These are phyloP conservation scores for Penicillium lividum DNA, from an alignment of 495 filamentous ascomycete species.

Conservation along the genomic window DNA sequence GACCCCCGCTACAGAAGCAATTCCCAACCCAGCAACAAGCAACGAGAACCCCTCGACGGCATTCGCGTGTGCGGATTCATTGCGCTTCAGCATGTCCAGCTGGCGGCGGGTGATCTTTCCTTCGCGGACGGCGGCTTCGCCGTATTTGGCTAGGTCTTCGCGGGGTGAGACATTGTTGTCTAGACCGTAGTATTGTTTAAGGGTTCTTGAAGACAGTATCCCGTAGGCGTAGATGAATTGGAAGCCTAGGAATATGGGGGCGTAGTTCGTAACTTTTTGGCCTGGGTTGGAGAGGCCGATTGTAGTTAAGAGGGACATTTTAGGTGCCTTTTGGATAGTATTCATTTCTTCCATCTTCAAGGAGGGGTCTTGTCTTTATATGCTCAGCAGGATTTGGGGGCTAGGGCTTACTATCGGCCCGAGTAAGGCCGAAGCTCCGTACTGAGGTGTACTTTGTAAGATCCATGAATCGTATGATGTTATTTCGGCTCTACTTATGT, in stretches of 20 bases:
- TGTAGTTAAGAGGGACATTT: too few species aligned
- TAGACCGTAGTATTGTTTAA: conserved; percentile 49
- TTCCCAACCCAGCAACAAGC: conserved; percentile 22
- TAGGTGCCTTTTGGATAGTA: too few species aligned
- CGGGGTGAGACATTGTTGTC: conserved; percentile 52
- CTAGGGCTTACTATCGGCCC: too few species aligned
- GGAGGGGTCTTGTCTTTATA: too few species aligned
- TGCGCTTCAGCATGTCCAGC: conserved; percentile 46
- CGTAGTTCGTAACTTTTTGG: conserved; percentile 27
- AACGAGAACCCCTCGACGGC: conserved; percentile 43
- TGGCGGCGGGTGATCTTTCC: conserved; percentile 49
- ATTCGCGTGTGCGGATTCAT: conserved; percentile 51
- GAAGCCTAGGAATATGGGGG: conserved; percentile 42
- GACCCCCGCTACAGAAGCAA: conserved; percentile 29
- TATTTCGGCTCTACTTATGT: background rate
- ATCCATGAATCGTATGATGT: too few species aligned
- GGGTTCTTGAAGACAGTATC: conserved; percentile 45
- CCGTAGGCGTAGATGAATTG: conserved; percentile 53
- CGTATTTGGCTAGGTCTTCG: conserved; percentile 47
- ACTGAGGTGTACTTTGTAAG: too few species aligned
- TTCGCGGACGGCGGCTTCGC: conserved; percentile 43
- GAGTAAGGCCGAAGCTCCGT: too few species aligned
- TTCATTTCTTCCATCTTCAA: too few species aligned
- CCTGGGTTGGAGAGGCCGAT: too few species aligned
- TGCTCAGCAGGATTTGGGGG: too few species aligned